phyloP scores from a whole-genome alignment of 371 early-diverging fungal species.

The Apophysomyces trapeziformis region DNA sequence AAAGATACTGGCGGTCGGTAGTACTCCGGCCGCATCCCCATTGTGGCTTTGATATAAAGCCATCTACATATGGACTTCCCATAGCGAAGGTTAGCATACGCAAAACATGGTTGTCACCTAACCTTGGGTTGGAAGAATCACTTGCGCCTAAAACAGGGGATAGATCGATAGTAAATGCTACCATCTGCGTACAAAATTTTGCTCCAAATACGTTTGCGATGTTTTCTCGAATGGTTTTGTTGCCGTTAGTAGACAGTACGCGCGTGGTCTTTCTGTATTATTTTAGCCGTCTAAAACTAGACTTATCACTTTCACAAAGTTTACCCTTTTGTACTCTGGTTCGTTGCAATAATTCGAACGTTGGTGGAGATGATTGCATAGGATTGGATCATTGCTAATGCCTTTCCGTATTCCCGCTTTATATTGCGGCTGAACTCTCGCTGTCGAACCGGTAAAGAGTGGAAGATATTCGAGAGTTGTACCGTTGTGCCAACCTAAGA shows the following conservation, averaged over 20 bases:
- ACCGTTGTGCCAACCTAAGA: constrained; percentile 84
- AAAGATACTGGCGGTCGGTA: constrained; percentile 86
- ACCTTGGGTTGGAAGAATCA: not conserved
- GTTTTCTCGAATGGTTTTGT: constrained; percentile 66
- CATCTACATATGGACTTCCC: constrained; percentile 22
- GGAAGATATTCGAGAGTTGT: constrained; percentile 77
- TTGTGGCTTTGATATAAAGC: constrained; percentile 70
- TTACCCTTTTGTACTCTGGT: constrained; percentile 72
- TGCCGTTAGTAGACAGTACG: constrained; percentile 63
- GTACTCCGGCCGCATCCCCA: constrained; percentile 74
- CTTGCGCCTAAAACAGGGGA: constrained; percentile 15
- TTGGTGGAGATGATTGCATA: constrained; percentile 79
- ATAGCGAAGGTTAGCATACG: not conserved
- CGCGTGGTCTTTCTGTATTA: constrained; percentile 18
- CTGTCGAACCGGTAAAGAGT: constrained; percentile 88
- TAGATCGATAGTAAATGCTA: constrained; percentile 52
- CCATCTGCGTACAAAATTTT: constrained; percentile 59
- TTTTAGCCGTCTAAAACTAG: not conserved
- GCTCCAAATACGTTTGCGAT: constrained; percentile 78
- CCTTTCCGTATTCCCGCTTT: constrained; percentile 79
- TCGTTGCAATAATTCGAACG: constrained; percentile 70
- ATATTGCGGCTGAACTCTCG: constrained; percentile 84
- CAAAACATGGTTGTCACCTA: not conserved
- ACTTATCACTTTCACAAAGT: not conserved
- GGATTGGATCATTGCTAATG: constrained; percentile 82